A percentile compares a stretch with the other conserved stretches of the same genome.
Evolutionary conservation across 345 rosid species (phyloP).

Genomic region (Gossypium anomalum): DNA sequence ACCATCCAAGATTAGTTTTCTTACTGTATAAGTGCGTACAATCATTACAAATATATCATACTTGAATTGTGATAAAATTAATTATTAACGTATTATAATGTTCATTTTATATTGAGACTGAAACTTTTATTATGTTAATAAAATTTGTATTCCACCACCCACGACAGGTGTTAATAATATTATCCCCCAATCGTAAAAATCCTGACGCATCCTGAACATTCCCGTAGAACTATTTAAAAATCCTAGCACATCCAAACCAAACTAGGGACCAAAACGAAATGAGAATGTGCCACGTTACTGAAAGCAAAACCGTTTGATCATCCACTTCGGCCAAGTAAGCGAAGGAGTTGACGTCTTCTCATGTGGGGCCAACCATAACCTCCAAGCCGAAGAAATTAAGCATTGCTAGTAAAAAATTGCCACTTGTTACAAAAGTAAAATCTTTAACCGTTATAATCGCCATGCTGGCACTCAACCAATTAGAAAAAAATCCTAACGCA

Average conservation of each 20-base stretch:
- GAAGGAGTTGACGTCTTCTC: neutral
- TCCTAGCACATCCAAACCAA: neutral
- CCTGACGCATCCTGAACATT: neutral
- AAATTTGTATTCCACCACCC: no score
- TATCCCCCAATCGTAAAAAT: no score
- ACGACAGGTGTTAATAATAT: no score
- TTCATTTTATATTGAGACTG: no score
- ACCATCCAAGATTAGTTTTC: rapidly evolving
- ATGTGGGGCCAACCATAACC: slow-evolving; percentile 21
- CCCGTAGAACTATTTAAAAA: neutral
- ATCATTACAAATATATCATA: no score
- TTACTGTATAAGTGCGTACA: no score
- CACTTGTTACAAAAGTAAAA: slow-evolving; percentile 13
- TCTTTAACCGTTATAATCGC: slow-evolving; percentile 39
- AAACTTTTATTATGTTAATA: no score
- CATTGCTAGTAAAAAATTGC: slow-evolving; percentile 25
- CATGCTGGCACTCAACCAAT: slow-evolving; percentile 31
- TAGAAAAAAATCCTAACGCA: neutral
- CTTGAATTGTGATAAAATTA: no score
- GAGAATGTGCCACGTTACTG: slow-evolving; percentile 21
- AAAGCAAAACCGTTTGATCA: slow-evolving; percentile 17
- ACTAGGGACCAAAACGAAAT: slow-evolving; percentile 6
- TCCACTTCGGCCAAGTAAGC: slow-evolving; percentile 24
- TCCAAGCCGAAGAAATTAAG: slow-evolving; percentile 42
- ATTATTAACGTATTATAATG: no score